Conservation (phyloP, 257 asterid species). For the Nemophila menziesii region DNA sequence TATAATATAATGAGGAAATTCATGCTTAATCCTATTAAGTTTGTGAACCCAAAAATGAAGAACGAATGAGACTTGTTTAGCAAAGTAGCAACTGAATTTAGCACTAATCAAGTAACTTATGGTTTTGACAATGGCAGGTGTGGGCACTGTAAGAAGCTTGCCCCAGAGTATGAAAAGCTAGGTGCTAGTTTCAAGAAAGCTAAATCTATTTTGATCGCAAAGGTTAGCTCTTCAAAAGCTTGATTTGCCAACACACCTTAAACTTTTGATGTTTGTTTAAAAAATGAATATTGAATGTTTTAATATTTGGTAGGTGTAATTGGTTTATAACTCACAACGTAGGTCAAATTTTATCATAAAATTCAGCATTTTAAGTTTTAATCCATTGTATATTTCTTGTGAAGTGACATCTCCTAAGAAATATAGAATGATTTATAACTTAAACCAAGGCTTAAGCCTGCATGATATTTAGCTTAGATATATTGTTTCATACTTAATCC, state of each 20-base stretch:
- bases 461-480: background rate
- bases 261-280: too few species aligned
- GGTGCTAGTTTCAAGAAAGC: constrained; percentile 92
- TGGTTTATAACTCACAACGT: background rate
- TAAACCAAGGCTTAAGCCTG: too few species aligned
- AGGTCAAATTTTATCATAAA: background rate
- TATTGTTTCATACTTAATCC: too few species aligned
- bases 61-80: background rate
- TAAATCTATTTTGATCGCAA: constrained; percentile 75
- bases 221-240: constrained; percentile 36
- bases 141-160: constrained; percentile 95
- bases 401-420: background rate
- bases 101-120: background rate
- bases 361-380: background rate
- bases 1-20: too few species aligned
- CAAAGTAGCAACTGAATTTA: background rate
- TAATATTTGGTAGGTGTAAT: too few species aligned
- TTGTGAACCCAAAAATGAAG: background rate
- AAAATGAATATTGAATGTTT: too few species aligned
- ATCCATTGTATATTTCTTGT: background rate
- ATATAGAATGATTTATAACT: background rate
- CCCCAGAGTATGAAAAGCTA: constrained; percentile 86
- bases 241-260: background rate
- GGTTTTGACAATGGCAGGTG: constrained; percentile 42
- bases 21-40: background rate